A percentile compares a stretch with the other conserved stretches of the same genome.
Conservation (phyloP, 768 basidiomycete species). For the Tricholoma hemisulphureum region DNA sequence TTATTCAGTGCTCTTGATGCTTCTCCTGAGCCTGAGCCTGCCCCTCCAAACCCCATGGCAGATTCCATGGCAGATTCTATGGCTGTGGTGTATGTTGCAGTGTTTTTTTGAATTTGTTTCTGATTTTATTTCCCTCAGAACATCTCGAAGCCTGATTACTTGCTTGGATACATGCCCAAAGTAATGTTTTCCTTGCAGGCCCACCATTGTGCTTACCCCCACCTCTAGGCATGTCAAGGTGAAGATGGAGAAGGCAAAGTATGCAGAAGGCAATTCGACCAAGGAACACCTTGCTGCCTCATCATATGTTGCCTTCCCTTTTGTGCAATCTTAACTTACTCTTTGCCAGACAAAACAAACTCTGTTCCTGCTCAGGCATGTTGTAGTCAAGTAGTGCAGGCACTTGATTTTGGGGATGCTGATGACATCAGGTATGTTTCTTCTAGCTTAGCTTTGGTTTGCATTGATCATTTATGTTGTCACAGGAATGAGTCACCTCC, state of each 20-base stretch:
- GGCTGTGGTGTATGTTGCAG: not conserved
- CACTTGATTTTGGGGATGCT: not conserved
- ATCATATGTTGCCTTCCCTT: not conserved
- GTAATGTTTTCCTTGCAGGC: not conserved
- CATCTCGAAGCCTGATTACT: not conserved
- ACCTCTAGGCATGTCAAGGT: not conserved
- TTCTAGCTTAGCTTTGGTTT: not conserved
- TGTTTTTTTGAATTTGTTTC: not conserved
- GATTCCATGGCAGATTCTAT: too few species aligned
- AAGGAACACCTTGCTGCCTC: not conserved
- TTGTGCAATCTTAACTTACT: not conserved
- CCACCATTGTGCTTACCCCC: not conserved
- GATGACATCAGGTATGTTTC: not conserved
- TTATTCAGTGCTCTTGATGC: not conserved
- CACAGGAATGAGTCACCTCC: not conserved
- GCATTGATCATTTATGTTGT: not conserved
- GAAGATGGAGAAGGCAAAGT: not conserved
- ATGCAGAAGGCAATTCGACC: not conserved
- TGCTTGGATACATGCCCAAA: not conserved
- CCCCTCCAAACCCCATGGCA: not conserved
- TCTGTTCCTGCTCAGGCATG: not conserved
- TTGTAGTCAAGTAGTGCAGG: not conserved
- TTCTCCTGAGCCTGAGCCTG: not conserved
- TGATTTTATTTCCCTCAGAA: not conserved
- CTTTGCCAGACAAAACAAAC: not conserved